A percentile compares a stretch with the other conserved stretches of the same genome.
phyloP scores from a whole-genome alignment of 2,329 filamentous ascomycete genomes.

The Botrytis sinoallii region DNA sequence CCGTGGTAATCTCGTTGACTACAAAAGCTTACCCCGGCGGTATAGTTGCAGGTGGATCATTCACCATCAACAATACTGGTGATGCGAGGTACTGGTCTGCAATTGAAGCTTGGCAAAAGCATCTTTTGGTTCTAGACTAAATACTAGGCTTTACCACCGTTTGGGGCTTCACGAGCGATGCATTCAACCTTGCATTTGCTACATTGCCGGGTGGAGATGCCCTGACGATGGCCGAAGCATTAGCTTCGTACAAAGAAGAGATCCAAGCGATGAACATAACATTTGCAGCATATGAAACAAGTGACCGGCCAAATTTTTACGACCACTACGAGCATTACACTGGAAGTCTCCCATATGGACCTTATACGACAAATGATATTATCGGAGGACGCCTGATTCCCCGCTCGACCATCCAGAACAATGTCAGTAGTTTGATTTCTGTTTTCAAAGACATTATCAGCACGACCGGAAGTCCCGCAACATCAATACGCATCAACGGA shows the following conservation, averaged over 20 bases:
- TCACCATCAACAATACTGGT: constrained; percentile 1
- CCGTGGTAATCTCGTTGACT: background rate
- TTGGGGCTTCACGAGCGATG: background rate
- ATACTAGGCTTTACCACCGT: background rate
- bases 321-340: background rate
- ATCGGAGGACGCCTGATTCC: background rate
- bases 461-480: background rate
- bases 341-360: background rate
- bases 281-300: background rate
- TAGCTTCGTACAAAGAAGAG: background rate
- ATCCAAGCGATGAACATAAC: background rate
- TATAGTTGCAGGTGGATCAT: background rate
- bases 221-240: background rate
- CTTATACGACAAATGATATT: background rate
- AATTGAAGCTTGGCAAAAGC: background rate
- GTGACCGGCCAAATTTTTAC: background rate
- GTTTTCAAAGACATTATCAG: background rate
- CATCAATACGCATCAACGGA: background rate
- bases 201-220: background rate
- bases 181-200: background rate
- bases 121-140: background rate
- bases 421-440: background rate
- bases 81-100: background rate
- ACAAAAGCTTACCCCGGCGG: background rate
- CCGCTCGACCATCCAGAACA: background rate